These are phyloP conservation scores for Ophiocordyceps camponoti-rufipedis DNA, from an alignment of 2,329 filamentous ascomycete species.

Conservation along the genomic window DNA sequence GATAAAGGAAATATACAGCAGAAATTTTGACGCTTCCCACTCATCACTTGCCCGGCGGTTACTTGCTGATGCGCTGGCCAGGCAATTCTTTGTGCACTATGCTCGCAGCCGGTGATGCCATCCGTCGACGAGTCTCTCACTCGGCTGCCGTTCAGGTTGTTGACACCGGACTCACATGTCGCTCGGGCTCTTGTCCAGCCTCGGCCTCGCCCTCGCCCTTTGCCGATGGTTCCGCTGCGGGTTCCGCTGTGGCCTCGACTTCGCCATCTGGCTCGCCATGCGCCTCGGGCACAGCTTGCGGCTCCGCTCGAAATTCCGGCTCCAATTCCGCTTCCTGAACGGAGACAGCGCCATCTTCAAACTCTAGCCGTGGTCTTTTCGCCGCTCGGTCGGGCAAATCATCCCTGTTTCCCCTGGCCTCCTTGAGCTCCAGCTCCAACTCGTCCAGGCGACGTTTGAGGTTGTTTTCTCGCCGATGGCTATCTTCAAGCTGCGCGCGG, in stretches of 20 bases:
- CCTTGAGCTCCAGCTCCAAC: slow-evolving; percentile 42
- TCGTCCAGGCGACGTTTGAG: slow-evolving; percentile 72
- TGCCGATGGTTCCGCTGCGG: neutral
- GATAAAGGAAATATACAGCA: neutral
- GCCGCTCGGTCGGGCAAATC: slow-evolving; percentile 3
- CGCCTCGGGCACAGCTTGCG: neutral
- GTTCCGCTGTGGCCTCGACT: no score
- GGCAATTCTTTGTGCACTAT: no score
- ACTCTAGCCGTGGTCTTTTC: slow-evolving; percentile 4
- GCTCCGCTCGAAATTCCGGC: neutral
- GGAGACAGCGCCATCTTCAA: neutral
- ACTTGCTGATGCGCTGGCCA: neutral
- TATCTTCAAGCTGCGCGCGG: slow-evolving; percentile 52
- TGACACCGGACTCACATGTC: neutral
- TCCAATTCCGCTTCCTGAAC: neutral
- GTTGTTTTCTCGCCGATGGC: slow-evolving; percentile 60
- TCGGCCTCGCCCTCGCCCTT: neutral
- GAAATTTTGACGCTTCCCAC: neutral
- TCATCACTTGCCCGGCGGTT: neutral
- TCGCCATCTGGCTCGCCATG: neutral
- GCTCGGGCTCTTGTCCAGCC: neutral
- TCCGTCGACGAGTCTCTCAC: neutral
- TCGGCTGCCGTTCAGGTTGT: neutral
- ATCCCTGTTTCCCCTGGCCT: slow-evolving; percentile 5
- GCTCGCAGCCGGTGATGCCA: no score